Evolutionary conservation across 2,329 filamentous ascomycete species (phyloP).

Genomic region (Aspergillus pseudotamarii): DNA sequence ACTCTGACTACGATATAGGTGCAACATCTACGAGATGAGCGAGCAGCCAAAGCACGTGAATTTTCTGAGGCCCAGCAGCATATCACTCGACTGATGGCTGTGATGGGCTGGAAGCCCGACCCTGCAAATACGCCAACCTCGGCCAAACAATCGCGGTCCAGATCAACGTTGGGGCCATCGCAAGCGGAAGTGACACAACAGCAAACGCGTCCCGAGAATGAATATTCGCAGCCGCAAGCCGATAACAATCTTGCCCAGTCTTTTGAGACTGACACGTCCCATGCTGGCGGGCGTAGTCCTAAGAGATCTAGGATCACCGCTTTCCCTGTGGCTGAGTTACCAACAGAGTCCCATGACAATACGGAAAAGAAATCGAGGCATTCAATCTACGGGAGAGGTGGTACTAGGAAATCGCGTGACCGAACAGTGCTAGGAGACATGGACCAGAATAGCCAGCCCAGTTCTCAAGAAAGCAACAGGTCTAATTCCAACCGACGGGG

Average conservation of each 20-base stretch:
- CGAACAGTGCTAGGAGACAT: constrained; percentile 29
- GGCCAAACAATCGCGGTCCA: constrained; percentile 22
- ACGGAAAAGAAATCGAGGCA: constrained; percentile 12
- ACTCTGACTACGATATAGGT: constrained; percentile 24
- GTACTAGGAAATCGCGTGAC: constrained; percentile 10
- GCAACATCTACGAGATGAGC: constrained; percentile 38
- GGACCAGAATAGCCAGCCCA: constrained; percentile 30
- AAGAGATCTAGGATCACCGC: constrained; percentile 32
- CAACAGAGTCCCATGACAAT: constrained; percentile 11
- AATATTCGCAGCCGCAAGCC: constrained; percentile 19
- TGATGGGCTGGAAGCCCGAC: constrained; percentile 39
- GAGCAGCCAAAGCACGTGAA: constrained; percentile 40
- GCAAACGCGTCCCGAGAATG: constrained; percentile 22
- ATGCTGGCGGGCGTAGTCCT: constrained; percentile 25
- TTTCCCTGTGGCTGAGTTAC: constrained; percentile 18
- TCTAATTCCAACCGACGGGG: constrained; percentile 16
- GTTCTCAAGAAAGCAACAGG: constrained; percentile 19
- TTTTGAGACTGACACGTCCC: constrained; percentile 24
- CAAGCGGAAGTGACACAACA: constrained; percentile 15
- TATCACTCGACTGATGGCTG: constrained; percentile 40
- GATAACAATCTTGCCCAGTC: constrained; percentile 21
- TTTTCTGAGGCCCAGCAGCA: constrained; percentile 45
- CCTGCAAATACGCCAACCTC: constrained; percentile 16
- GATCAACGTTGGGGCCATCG: constrained; percentile 16
- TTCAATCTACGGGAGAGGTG: constrained; percentile 7